These are phyloP conservation scores for Penicillium aurantiogriseum DNA, from an alignment of 2,329 filamentous ascomycete genomes.

Conservation along the genomic window DNA sequence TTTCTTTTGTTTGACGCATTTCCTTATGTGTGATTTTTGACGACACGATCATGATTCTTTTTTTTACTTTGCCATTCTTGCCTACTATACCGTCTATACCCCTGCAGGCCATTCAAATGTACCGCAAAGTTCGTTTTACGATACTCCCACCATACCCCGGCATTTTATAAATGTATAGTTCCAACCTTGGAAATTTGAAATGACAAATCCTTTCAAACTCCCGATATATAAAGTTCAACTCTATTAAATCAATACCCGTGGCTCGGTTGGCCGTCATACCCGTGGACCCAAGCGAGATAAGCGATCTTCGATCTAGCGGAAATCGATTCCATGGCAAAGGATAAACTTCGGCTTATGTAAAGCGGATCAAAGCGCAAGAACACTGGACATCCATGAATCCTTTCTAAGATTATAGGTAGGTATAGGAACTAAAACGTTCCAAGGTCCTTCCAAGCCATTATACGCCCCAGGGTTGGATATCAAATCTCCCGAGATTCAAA, in stretches of 20 bases:
- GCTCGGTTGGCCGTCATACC: neutral
- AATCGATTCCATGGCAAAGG: neutral
- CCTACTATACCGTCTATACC: neutral
- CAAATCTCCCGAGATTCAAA: too few relatives aligned
- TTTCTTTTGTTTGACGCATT: neutral
- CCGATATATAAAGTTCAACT: neutral
- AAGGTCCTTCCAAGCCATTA: too few relatives aligned
- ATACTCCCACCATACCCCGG: neutral
- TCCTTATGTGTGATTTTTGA: neutral
- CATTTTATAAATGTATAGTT: neutral
- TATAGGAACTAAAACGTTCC: too few relatives aligned
- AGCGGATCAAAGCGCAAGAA: neutral
- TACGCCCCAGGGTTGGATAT: too few relatives aligned
- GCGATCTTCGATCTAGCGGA: constrained; percentile 1
- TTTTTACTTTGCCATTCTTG: neutral
- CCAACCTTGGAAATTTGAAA: neutral
- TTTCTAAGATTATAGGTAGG: too few relatives aligned
- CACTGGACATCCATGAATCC: too few relatives aligned
- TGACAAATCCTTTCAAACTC: neutral
- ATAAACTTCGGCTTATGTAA: neutral
- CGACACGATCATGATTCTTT: constrained; percentile 5
- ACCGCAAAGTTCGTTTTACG: neutral
- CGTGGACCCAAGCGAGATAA: neutral
- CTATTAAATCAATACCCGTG: neutral
- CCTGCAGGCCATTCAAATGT: neutral